Evolutionary conservation across 2,329 filamentous ascomycete species (phyloP).

Genomic region (Fusarium proliferatum): DNA sequence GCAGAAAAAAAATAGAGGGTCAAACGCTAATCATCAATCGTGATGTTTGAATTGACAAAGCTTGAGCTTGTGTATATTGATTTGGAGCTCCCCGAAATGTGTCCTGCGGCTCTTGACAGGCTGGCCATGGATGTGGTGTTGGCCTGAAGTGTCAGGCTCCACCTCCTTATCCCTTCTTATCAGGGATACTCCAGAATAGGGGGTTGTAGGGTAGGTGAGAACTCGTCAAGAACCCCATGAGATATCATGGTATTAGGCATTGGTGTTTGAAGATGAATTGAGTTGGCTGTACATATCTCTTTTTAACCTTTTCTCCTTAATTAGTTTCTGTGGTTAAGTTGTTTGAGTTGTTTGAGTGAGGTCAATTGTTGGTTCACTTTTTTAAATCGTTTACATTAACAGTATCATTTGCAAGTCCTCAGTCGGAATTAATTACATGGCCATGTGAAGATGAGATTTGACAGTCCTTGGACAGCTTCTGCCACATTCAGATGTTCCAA

Average conservation of each 20-base stretch:
- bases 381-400: too few relatives aligned
- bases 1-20: background rate
- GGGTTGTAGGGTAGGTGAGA: conserved; percentile 28
- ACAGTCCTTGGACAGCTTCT: background rate
- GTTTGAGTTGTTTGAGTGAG: background rate
- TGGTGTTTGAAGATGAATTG: background rate
- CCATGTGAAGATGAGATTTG: too few relatives aligned
- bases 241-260: background rate
- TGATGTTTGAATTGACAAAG: conserved; percentile 28
- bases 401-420: too few relatives aligned
- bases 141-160: conserved; percentile 44
- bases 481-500: background rate
- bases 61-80: conserved; percentile 36
- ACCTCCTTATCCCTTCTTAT: conserved; percentile 31
- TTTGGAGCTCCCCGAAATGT: conserved; percentile 48
- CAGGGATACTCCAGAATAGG: conserved; percentile 38
- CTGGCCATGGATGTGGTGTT: conserved; percentile 43
- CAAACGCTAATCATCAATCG: conserved; percentile 37
- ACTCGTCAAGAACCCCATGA: background rate
- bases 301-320: fast-evolving
- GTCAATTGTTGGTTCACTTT: fast-evolving
- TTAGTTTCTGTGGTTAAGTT: background rate
- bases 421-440: fast-evolving
- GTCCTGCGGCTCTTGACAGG: conserved; percentile 46
- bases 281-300: fast-evolving